These are phyloP conservation scores for Microbotryum scabiosae DNA, from an alignment of 1,284 basidiomycete species.

Conservation along the genomic window DNA sequence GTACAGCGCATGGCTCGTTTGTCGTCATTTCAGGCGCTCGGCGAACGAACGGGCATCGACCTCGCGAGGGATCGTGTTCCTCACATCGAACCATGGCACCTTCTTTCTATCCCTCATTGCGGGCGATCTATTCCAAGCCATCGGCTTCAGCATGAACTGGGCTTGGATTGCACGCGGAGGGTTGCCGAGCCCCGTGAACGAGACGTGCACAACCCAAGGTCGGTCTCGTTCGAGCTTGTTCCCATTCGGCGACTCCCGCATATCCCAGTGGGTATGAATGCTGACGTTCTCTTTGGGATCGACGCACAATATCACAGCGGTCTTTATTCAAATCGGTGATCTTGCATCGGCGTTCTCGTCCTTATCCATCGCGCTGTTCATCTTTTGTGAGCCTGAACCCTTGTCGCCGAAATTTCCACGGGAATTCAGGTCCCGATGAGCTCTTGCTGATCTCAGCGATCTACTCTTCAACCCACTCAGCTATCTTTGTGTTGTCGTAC, in stretches of 20 bases:
- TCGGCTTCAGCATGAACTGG: constrained; percentile 12
- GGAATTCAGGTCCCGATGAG: too few species aligned
- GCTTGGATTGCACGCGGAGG: too few species aligned
- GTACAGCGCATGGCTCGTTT: too few species aligned
- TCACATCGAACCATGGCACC: neutral
- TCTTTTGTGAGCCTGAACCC: constrained; percentile 41
- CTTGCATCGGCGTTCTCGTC: constrained; percentile 58
- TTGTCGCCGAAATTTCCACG: too few species aligned
- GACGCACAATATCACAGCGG: constrained; percentile 38
- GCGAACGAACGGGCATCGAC: neutral
- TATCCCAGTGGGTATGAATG: constrained; percentile 5
- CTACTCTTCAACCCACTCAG: neutral
- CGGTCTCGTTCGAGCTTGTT: neutral
- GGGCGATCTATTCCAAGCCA: constrained; percentile 10
- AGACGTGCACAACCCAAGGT: too few species aligned
- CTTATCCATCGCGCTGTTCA: constrained; percentile 56
- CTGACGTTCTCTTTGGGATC: neutral
- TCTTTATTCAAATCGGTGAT: constrained; percentile 55
- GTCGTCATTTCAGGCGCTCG: neutral
- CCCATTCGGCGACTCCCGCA: too few species aligned
- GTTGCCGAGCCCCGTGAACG: too few species aligned
- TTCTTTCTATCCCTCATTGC: neutral
- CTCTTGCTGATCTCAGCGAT: neutral
- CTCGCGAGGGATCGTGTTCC: neutral
- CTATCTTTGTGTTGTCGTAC: constrained; percentile 8